Base-by-base conservation (phyloP, 768 basidiomycete species). In the Hysterangium stoloniferum region DNA sequence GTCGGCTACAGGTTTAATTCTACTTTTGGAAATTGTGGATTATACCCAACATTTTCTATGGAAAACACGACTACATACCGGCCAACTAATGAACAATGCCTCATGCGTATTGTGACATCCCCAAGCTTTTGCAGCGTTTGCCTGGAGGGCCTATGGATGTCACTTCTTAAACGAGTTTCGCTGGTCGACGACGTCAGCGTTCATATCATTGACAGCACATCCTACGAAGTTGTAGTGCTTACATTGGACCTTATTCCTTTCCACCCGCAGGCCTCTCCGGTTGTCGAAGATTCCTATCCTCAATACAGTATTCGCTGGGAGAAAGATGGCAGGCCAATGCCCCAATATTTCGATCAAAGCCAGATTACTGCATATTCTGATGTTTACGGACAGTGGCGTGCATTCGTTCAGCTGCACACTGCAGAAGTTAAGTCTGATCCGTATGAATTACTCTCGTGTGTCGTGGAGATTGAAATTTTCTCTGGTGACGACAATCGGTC, bases 81-180 rank as follows among this genome's bases (percentile, higher is more conserved):
- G n/a, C 87, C 87, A 3, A 89, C 86, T 2, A 86, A 87, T 56
- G 80, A 86, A 53, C 83, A 80, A 62, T 89, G 87, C 61, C 77
- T 89, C 41, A 89, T 90, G 87, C 84, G 87, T 35, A 67, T 68
- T 47, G 80, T 86, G 35, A 79, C 75, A 25, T 71, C 75, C 0
- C 80, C 84, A 48, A 76, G 83, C 59, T 84, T 89, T 61, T 89
- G 87, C 71, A 78, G 71, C 55, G 80, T 77, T 45, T 90, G 87
- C 59, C 58, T 76, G 12, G 87, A 89, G 56, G 84, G 76, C 4
- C 76, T 89, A 28, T 89, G 87, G 86, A 65, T 77, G 41, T 70
- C 77, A 15, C 76, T 87, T 19, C 71, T 87, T 6, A 62, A 65
- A 36, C 74, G 74, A 31, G 65, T 88, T 47, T 70, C 68, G 59